Conservation (phyloP, 352 stramenopile species). For the Albugo laibachii region DNA sequence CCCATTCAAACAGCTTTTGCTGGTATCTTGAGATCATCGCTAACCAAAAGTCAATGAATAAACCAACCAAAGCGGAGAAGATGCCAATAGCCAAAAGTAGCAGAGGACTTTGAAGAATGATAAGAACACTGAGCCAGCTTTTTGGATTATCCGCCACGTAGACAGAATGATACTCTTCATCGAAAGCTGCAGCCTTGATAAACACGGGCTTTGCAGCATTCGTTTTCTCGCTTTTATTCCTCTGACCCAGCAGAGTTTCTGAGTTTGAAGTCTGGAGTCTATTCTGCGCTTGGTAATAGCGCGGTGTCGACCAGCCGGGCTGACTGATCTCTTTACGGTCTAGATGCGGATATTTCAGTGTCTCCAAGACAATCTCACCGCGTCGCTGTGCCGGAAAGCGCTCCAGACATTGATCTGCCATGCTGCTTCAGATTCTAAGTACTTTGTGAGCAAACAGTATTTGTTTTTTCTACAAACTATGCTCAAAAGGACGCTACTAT, state of each 20-base stretch:
- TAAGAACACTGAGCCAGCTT: slow-evolving; percentile 31
- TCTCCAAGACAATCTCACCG: no score
- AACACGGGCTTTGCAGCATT: slow-evolving; percentile 4
- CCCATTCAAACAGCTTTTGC: slow-evolving; percentile 24
- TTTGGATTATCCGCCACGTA: slow-evolving; percentile 43
- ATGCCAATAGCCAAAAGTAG: slow-evolving; percentile 41
- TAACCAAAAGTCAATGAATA: slow-evolving; percentile 42
- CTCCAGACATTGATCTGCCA: no score
- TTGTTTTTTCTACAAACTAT: no score
- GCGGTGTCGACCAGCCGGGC: slow-evolving; percentile 7
- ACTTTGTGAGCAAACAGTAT: no score
- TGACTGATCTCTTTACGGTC: slow-evolving; percentile 1
- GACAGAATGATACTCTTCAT: slow-evolving; percentile 55
- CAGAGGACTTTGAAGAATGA: slow-evolving; percentile 49
- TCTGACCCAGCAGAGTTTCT: not conserved
- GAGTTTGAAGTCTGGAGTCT: not conserved
- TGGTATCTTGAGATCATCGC: slow-evolving; percentile 40
- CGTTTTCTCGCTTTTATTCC: not conserved
- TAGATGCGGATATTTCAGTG: no score
- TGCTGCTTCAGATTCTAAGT: no score
- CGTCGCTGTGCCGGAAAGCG: no score
- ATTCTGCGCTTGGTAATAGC: not conserved
- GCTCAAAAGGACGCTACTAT: no score
- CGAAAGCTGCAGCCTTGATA: slow-evolving; percentile 33
- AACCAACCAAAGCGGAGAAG: slow-evolving; percentile 40